phyloP scores from a whole-genome alignment of 352 stramenopile genomes.

The Phytopythium chamaehyphon region DNA sequence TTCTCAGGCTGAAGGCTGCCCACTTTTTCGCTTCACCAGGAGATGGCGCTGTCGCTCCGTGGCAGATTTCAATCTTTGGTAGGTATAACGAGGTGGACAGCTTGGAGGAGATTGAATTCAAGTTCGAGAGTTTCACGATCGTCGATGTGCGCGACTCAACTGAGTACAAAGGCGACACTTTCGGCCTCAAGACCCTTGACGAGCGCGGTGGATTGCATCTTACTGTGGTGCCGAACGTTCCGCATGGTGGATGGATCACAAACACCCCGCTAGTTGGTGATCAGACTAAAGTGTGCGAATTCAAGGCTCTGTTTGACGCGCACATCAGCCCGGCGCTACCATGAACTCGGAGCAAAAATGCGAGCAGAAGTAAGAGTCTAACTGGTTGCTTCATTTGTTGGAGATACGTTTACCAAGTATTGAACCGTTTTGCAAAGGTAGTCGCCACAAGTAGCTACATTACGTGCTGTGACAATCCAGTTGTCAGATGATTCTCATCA shows the following conservation, averaged over 20 bases:
- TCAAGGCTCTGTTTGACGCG: conserved; percentile 18
- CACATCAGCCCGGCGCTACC: conserved; percentile 10
- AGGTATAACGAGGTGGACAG: conserved; percentile 27
- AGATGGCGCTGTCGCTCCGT: conserved; percentile 31
- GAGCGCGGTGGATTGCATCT: conserved; percentile 17
- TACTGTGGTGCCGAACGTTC: conserved; percentile 14
- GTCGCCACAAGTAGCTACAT: no score
- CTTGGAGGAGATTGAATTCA: conserved; percentile 14
- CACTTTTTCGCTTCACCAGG: conserved; percentile 43
- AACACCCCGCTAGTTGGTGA: conserved; percentile 7
- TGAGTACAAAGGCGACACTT: conserved; percentile 37
- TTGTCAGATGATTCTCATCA: no score
- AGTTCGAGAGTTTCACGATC: conserved; percentile 17
- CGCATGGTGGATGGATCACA: conserved; percentile 28
- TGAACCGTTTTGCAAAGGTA: conserved; percentile 31
- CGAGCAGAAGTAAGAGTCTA: no score
- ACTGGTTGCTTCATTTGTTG: no score
- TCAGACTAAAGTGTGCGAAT: conserved; percentile 8
- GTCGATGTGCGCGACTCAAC: conserved; percentile 24
- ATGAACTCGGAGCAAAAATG: no score
- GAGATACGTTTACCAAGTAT: conserved; percentile 38
- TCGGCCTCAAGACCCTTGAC: conserved; percentile 27
- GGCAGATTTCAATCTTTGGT: conserved; percentile 27
- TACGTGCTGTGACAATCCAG: conserved; percentile 31
- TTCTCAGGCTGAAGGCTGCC: conserved; percentile 26